These are phyloP conservation scores for Furcasterigmium sp. DNA, from an alignment of 2,329 filamentous ascomycete genomes.

Conservation along the genomic window DNA sequence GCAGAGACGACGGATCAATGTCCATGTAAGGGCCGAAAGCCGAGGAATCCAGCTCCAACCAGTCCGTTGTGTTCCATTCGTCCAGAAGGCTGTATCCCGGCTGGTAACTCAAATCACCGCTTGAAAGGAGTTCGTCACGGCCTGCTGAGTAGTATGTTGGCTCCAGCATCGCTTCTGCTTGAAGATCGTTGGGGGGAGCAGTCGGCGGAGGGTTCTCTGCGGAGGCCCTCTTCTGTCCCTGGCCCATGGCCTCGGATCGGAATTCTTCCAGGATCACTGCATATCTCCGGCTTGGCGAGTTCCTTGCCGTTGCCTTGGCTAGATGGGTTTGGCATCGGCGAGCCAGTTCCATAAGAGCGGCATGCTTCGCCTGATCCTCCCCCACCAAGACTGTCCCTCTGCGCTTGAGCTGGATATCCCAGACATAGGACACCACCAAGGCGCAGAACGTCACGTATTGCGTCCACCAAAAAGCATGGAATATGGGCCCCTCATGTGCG, in stretches of 20 bases:
- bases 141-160: not conserved
- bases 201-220: too few species aligned
- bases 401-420: slow-evolving; percentile 39
- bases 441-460: slow-evolving; percentile 50
- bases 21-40: slow-evolving; percentile 15
- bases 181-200: too few species aligned
- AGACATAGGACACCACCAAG: slow-evolving; percentile 47
- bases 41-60: slow-evolving; percentile 14
- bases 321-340: slow-evolving; percentile 34
- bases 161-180: not conserved
- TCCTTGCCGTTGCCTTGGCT: slow-evolving; percentile 16
- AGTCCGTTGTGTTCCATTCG: slow-evolving; percentile 10
- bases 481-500: slow-evolving; percentile 20
- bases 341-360: slow-evolving; percentile 28
- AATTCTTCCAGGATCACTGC: slow-evolving; percentile 16
- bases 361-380: slow-evolving; percentile 2
- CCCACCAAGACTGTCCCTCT: slow-evolving; percentile 3
- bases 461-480: slow-evolving; percentile 48
- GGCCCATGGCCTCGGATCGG: slow-evolving; percentile 11
- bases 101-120: not conserved
- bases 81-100: slow-evolving; percentile 6
- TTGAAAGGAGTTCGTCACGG: not conserved
- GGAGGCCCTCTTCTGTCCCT: slow-evolving; percentile 1
- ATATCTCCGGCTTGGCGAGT: slow-evolving; percentile 14
- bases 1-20: slow-evolving; percentile 6